Base-by-base conservation (phyloP, 1,139 yeast species). In the Magnusiomyces magnusii region DNA sequence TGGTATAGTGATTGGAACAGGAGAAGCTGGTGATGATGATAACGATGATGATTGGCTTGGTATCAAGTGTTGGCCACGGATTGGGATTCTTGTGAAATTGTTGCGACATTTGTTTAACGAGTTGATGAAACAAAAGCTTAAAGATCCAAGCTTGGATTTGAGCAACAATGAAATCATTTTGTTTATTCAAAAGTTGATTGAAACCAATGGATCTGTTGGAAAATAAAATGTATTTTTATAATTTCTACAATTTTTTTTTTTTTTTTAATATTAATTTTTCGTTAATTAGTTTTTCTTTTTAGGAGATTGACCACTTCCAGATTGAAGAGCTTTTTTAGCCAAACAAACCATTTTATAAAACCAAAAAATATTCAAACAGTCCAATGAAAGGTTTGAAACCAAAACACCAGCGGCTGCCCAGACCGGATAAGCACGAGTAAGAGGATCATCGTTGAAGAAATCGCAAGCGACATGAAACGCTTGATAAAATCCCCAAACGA, bases 41-140 rank as follows among this genome's bases (percentile, higher is more conserved):
- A 23, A 17, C 15, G n/a, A 9, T 5, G 96, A 87, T 67, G 78
- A 80, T 55, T 87, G 97, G 97, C 73, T 87, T 39, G 91, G 96
- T 9, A 76, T 93, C 42, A 77, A 88, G 64, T 88, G 96, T 1
- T 91, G 98, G 97, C 88, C 96, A 64, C 87, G 95, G 66, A 90
- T 92, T 68, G 98, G 95, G 0, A 96, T 93, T 2, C 75, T 92
- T 57, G 80, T 91, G 47, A 87, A 87, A 62, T 81, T 86, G 60
- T 73, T 93, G 57, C 76, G 95, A 64, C 68, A 75, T 23, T 69
- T 90, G 53, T 73, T 92, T 31, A 96, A 91, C 68, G 75, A 79
- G 23, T 81, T 87, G 0, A 80, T 92, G 59, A 87, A 82, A 55
- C 79, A 78, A 31, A 82, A 82, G 62, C 70, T 85, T 53, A 80